These are phyloP conservation scores for Rubroboletus pulcherrimus DNA, from an alignment of 768 basidiomycete species.

Conservation along the genomic window DNA sequence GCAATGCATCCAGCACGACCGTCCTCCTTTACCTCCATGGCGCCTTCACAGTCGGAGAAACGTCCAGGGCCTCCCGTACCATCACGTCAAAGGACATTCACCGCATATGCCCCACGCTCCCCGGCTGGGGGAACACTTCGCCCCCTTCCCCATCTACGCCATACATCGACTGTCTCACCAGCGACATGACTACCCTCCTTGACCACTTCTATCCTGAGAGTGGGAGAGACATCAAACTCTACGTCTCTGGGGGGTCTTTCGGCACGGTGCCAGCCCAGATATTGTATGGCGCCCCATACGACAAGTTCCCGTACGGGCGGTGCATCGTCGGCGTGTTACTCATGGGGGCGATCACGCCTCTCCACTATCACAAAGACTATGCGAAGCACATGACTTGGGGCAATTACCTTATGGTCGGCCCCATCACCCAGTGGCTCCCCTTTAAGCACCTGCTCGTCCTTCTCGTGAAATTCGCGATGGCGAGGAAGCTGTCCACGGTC, in stretches of 20 bases:
- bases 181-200: conserved; percentile 46
- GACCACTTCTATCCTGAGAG: conserved; percentile 46
- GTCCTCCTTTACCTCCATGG: conserved; percentile 56
- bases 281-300: conserved; percentile 48
- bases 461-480: conserved; percentile 32
- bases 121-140: conserved; percentile 57
- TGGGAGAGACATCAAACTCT: conserved; percentile 38
- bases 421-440: conserved; percentile 41
- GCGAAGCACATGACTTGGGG: conserved; percentile 43
- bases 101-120: conserved; percentile 49
- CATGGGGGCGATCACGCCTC: conserved; percentile 44
- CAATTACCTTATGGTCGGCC: conserved; percentile 46
- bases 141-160: conserved; percentile 32
- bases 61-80: conserved; percentile 31
- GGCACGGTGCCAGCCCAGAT: conserved; percentile 56
- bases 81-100: conserved; percentile 42
- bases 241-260: conserved; percentile 51
- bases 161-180: conserved; percentile 40
- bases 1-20: conserved; percentile 45
- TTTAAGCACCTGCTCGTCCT: conserved; percentile 33
- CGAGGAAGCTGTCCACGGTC: conserved; percentile 34
- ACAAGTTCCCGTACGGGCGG: conserved; percentile 47
- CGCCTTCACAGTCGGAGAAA: conserved; percentile 48
- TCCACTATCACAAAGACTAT: conserved; percentile 44
- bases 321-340: conserved; percentile 47